Percentiles rank a stretch among this genome's conserved stretches.
Evolutionary conservation across 2,329 filamentous ascomycete genomes (phyloP).

Genomic region (Pyrenochaeta sp.): DNA sequence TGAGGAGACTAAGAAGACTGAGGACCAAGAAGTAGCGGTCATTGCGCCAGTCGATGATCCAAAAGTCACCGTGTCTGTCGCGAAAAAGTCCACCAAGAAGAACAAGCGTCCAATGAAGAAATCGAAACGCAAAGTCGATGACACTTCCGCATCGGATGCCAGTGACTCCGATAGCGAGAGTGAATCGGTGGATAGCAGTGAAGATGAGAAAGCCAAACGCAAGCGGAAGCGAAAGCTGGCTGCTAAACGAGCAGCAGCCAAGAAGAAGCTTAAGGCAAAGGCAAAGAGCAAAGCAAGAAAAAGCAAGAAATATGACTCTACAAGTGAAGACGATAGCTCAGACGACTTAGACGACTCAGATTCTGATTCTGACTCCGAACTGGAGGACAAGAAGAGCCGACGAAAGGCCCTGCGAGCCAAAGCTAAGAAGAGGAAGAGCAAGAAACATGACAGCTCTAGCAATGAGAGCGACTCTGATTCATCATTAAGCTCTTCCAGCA

Average conservation of each 20-base stretch:
- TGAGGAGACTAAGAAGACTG: slow-evolving; percentile 9
- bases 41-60: slow-evolving; percentile 16
- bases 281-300: slow-evolving; percentile 34
- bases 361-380: slow-evolving; percentile 24
- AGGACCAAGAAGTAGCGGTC: slow-evolving; percentile 4
- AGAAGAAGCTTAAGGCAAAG: slow-evolving; percentile 33
- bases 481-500: slow-evolving; percentile 24
- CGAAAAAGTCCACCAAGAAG: slow-evolving; percentile 21
- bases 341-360: slow-evolving; percentile 26
- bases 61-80: slow-evolving; percentile 10
- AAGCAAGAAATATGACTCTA: slow-evolving; percentile 26
- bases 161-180: slow-evolving; percentile 28
- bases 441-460: slow-evolving; percentile 30
- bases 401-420: slow-evolving; percentile 29
- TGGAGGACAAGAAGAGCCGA: slow-evolving; percentile 18
- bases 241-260: slow-evolving; percentile 17
- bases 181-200: slow-evolving; percentile 28
- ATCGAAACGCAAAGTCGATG: slow-evolving; percentile 24
- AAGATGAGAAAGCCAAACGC: slow-evolving; percentile 33
- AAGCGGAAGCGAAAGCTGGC: slow-evolving; percentile 29
- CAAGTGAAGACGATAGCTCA: slow-evolving; percentile 27
- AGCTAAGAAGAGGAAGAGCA: slow-evolving; percentile 32
- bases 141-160: slow-evolving; percentile 32
- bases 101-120: slow-evolving; percentile 25
- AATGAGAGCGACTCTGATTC: slow-evolving; percentile 22